These are phyloP conservation scores for Neurospora pannonica DNA, from an alignment of 495 filamentous ascomycete genomes.

Conservation along the genomic window DNA sequence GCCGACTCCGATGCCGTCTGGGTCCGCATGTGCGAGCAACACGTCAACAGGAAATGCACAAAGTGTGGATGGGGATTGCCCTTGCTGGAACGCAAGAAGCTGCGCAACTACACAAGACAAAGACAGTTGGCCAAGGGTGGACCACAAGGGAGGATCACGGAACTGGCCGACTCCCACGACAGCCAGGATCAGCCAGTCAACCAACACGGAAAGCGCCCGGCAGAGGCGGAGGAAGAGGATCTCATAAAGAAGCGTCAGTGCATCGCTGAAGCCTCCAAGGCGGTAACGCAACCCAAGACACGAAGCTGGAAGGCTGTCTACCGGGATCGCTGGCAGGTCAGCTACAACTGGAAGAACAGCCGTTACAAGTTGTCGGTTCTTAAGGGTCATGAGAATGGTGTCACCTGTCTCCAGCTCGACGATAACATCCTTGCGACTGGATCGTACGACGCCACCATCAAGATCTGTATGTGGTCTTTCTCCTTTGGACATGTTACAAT, in stretches of 20 bases:
- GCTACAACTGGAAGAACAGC: conserved; percentile 90
- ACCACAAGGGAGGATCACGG: conserved; percentile 17
- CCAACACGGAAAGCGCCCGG: conserved; percentile 21
- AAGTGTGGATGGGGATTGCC: conserved; percentile 97
- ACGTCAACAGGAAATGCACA: conserved; percentile 87
- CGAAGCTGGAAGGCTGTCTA: conserved; percentile 78
- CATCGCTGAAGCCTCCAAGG: conserved; percentile 11
- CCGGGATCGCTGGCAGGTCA: conserved; percentile 24
- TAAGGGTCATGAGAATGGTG: conserved; percentile 83
- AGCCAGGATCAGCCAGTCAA: not conserved
- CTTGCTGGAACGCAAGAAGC: conserved; percentile 73
- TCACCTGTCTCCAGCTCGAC: conserved; percentile 94
- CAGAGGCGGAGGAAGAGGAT: conserved; percentile 18
- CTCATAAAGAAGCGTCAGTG: conserved; percentile 41
- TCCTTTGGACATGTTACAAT: not conserved
- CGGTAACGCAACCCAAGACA: conserved; percentile 25
- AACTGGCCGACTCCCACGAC: conserved; percentile 11
- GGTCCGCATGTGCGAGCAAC: conserved; percentile 98
- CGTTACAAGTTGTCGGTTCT: conserved; percentile 74
- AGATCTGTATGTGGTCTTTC: conserved; percentile 53
- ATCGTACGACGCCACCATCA: conserved; percentile 89
- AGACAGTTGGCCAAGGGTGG: conserved; percentile 44
- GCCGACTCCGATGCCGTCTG: conserved; percentile 97
- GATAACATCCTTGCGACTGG: conserved; percentile 88
- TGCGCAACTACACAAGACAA: conserved; percentile 80